Evolutionary conservation across 2,329 filamentous ascomycete genomes (phyloP), one percentile per base, ranked within the genome.

Genomic region (Fusarium sp.): DNA sequence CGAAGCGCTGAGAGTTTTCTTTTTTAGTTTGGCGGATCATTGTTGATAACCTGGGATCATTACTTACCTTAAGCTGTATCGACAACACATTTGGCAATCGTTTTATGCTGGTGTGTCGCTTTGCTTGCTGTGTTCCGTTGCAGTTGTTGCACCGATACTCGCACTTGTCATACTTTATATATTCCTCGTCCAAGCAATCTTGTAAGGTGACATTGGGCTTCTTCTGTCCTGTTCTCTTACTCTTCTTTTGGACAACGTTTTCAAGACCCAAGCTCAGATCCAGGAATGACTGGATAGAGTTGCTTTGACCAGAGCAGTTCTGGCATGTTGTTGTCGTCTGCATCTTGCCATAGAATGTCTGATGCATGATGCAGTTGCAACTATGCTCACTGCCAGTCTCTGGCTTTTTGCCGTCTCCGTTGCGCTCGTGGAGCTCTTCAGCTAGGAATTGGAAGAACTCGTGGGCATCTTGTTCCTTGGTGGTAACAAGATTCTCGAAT

Each of bases 381-480:
- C 82, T 88, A 75, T 89, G 87, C 76, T 89, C 87, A 69, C 85
- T 88, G 66, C 83, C 87, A 53, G 78, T 87, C 77, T 86, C 88
- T 30, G 87, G 87, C 73, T 84, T 87, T 76, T 90, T 91, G 42
- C 88, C 87, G 70, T 92, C 90, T 16, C 90, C 90, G 73, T 95
- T 96, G 43, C 94, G 88, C 77, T 92, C 89, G 77, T 98, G 95
- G 18, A 99, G 86, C 75, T 96, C 93, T 82, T 98, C 95, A 38
- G 97, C 91, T 34, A 98, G 88, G 77, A 97, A 98, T 78, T 97
- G 94, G 80, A 98, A 97, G 81, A 97, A 98, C 79, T 98, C 95
- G 78, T 98, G 95, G 1, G 95, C 95, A 77, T 98, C 95, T 82
- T 98, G 95, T 81, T 98, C 95, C 76, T 95, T 93, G 75, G 97